A percentile compares a stretch with the other conserved stretches of the same genome.
Evolutionary conservation across 208 protist genomes (phyloP).

Genomic region (Wallacemonas sp.): DNA sequence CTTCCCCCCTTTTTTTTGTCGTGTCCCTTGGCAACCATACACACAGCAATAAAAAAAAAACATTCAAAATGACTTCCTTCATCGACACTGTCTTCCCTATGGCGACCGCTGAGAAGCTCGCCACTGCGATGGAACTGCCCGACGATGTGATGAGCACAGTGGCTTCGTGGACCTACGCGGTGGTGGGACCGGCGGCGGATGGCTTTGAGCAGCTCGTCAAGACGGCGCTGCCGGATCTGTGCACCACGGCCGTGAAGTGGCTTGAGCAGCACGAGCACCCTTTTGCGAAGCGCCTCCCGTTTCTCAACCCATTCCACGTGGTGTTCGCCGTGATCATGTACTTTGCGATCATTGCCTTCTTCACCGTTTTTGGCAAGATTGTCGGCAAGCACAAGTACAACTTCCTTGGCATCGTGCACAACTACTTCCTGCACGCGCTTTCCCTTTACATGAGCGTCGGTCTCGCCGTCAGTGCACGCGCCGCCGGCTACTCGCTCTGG

Average conservation of each 20-base stretch:
- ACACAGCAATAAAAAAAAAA: no score
- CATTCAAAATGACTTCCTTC: conserved; percentile 23
- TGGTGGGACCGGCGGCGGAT: conserved; percentile 29
- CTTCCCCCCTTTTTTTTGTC: no score
- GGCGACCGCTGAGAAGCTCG: conserved; percentile 35
- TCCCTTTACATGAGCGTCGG: conserved; percentile 76
- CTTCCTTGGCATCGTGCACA: conserved; percentile 55
- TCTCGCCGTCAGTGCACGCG: conserved; percentile 58
- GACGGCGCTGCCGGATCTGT: conserved; percentile 25
- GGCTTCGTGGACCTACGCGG: conserved; percentile 25
- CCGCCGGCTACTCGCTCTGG: conserved; percentile 67
- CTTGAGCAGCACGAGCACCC: conserved; percentile 37
- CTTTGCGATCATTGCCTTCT: conserved; percentile 35
- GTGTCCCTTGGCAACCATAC: no score
- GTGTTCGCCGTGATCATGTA: conserved; percentile 48
- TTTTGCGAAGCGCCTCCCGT: conserved; percentile 56
- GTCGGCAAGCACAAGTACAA: conserved; percentile 57
- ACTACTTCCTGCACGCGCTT: conserved; percentile 63
- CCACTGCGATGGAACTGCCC: conserved; percentile 54
- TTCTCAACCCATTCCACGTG: conserved; percentile 52
- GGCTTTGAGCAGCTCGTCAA: conserved; percentile 37
- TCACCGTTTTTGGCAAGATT: conserved; percentile 38
- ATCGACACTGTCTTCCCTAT: conserved; percentile 38
- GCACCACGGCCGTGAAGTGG: conserved; percentile 22
- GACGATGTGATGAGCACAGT: conserved; percentile 45